Evolutionary conservation across 768 basidiomycete genomes (phyloP).

Genomic region (Mycena rebaudengoi): DNA sequence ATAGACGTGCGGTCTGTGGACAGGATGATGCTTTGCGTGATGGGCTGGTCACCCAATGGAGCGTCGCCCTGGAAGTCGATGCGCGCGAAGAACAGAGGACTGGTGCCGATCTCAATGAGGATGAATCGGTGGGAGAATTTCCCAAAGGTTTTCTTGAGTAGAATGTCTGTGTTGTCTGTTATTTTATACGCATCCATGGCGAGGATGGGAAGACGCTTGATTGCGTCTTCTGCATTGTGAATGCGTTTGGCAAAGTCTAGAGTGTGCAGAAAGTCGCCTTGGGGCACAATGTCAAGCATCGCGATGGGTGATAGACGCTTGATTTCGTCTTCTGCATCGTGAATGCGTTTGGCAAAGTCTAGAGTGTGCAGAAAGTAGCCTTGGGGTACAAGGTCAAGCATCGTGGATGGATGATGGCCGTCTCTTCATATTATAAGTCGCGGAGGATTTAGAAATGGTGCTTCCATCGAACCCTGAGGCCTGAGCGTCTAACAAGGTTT

Average conservation of each 20-base stretch:
- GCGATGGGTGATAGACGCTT: not conserved
- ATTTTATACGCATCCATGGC: conserved; percentile 6
- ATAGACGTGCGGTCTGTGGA: not conserved
- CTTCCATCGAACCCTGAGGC: too few species aligned
- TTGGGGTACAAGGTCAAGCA: conserved; percentile 1
- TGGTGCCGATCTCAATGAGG: not conserved
- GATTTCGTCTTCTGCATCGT: not conserved
- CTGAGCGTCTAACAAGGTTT: too few species aligned
- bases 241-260: not conserved
- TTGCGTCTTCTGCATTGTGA: not conserved
- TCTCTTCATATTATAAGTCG: not conserved
- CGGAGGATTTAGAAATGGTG: not conserved
- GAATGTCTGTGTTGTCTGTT: not conserved
- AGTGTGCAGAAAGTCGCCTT: not conserved
- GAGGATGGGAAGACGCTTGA: not conserved
- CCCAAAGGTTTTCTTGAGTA: not conserved
- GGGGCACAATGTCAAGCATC: conserved; percentile 5
- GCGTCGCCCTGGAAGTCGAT: not conserved
- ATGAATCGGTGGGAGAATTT: conserved; percentile 10
- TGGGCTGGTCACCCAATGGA: not conserved
- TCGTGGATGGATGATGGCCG: not conserved
- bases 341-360: not conserved
- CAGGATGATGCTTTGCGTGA: not conserved
- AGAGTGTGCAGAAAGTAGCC: not conserved
- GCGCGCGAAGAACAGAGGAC: not conserved